Evolutionary conservation across 1,284 basidiomycete genomes (phyloP).

Genomic region (Lignosus rhinocerotis): DNA sequence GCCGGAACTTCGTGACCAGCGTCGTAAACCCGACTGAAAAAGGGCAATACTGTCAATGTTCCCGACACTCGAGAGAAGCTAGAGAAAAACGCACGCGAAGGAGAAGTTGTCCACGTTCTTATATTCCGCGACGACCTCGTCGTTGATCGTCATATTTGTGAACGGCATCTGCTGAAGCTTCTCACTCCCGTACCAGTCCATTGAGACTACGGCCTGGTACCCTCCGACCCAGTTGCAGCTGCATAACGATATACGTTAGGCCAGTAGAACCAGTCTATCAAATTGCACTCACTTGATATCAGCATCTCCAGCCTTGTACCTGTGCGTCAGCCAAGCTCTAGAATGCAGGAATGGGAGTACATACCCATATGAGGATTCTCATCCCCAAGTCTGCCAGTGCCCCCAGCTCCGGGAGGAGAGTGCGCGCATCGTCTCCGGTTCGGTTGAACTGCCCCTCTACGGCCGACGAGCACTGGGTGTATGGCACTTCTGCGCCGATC

Average conservation of each 20-base stretch:
- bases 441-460: conserved; percentile 38
- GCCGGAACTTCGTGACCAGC: neutral
- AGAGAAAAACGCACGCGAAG: conserved; percentile 24
- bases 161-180: conserved; percentile 49
- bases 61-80: neutral
- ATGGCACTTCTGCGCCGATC: conserved; percentile 52
- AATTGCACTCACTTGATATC: conserved; percentile 42
- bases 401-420: conserved; percentile 52
- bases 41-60: neutral
- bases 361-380: conserved; percentile 62
- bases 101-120: conserved; percentile 64
- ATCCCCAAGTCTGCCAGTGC: conserved; percentile 51
- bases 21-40: neutral
- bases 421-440: conserved; percentile 56
- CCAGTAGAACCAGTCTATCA: neutral
- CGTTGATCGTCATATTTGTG: conserved; percentile 56
- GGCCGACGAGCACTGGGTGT: conserved; percentile 29
- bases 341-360: conserved; percentile 10
- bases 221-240: conserved; percentile 70
- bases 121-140: conserved; percentile 50
- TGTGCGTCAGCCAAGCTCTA: neutral
- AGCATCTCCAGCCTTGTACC: conserved; percentile 56
- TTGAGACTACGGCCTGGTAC: conserved; percentile 52
- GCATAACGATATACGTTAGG: neutral
- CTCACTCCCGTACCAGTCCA: conserved; percentile 63